phyloP scores from a whole-genome alignment of 176 grass and related monocot species.

The Rhynchospora breviuscula region DNA sequence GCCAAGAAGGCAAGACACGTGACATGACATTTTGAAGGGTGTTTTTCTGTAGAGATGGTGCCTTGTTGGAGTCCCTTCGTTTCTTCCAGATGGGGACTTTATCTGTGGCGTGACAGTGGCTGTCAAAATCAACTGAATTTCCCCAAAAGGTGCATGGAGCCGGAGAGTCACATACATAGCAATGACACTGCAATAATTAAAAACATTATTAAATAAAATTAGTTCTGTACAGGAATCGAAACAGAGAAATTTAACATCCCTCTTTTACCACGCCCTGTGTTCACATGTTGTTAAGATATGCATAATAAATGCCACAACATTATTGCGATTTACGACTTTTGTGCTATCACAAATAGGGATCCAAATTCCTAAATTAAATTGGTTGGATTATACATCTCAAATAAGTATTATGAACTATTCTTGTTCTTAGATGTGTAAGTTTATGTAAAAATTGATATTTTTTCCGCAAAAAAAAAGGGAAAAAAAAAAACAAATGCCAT shows the following conservation, averaged over 20 bases:
- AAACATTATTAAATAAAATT: conserved; percentile 27
- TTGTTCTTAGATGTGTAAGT: neutral
- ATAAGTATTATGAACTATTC: neutral
- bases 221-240: neutral
- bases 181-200: conserved; percentile 84
- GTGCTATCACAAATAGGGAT: neutral
- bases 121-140: conserved; percentile 24
- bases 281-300: neutral
- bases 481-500: neutral
- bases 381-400: neutral
- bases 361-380: neutral
- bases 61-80: conserved; percentile 48
- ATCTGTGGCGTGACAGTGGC: conserved; percentile 90
- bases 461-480: neutral
- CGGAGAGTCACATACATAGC: conserved; percentile 80
- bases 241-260: neutral
- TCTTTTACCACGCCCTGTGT: neutral
- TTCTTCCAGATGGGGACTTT: conserved; percentile 55
- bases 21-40: conserved; percentile 22
- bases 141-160: conserved; percentile 88
- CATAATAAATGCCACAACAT: no score
- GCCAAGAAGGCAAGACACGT: neutral
- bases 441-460: neutral
- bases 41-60: conserved; percentile 29
- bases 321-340: neutral